A percentile compares a stretch with the other conserved stretches of the same genome.
Evolutionary conservation across 208 protist species (phyloP).

Genomic region (Wallacemonas collosoma): DNA sequence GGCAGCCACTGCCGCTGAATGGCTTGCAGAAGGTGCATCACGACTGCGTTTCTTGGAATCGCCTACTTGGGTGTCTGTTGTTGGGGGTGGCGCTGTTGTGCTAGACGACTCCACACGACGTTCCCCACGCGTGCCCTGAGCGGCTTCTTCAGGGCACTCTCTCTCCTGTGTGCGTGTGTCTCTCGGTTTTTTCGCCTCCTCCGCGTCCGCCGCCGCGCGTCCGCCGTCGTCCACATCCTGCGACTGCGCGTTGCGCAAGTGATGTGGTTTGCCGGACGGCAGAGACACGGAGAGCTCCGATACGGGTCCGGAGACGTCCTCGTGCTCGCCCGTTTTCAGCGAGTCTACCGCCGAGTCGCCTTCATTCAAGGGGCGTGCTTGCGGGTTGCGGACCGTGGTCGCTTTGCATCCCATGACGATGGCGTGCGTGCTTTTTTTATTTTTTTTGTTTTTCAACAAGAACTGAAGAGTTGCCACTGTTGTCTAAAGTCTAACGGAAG

Average conservation of each 20-base stretch:
- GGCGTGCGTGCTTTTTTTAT: background rate
- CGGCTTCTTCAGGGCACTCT: background rate
- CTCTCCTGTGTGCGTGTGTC: background rate
- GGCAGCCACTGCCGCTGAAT: background rate
- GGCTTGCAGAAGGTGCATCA: background rate
- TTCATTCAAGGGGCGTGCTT: background rate
- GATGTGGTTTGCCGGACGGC: conserved; percentile 4
- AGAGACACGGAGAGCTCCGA: conserved; percentile 14
- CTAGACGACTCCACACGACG: too few relatives aligned
- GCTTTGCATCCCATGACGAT: conserved; percentile 15
- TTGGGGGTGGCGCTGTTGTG: too few relatives aligned
- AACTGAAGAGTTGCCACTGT: too few relatives aligned
- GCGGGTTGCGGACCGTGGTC: conserved; percentile 9
- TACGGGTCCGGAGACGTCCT: conserved; percentile 13
- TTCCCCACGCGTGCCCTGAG: too few relatives aligned
- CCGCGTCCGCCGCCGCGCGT: background rate
- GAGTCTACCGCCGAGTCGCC: background rate
- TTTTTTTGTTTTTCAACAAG: conserved; percentile 2
- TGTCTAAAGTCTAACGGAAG: too few relatives aligned
- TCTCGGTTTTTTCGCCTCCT: background rate
- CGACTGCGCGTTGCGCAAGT: background rate
- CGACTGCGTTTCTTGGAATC: background rate
- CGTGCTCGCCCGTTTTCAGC: conserved; percentile 11
- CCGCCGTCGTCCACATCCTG: background rate
- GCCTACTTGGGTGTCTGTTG: background rate